Base-by-base conservation (phyloP, 1,284 basidiomycete genomes). In the Vanrija pseudolonga region DNA sequence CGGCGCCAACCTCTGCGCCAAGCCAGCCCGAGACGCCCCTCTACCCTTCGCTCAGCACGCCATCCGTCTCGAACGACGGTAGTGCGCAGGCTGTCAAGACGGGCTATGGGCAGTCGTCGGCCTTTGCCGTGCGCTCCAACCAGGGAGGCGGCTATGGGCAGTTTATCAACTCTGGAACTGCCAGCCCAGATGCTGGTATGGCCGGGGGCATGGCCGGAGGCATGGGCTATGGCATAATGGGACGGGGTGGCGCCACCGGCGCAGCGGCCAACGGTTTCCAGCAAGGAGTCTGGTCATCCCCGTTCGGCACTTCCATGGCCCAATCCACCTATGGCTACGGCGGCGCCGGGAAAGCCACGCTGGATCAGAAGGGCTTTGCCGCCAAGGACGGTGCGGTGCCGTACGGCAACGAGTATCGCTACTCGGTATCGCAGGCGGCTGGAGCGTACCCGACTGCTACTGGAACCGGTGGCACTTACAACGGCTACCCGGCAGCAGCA, bases 1-100 rank as follows among this genome's bases (percentile, higher is more conserved):
- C 46, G 3, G 32, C 55, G 5, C 45, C 54, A 8, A 41, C 52
- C 6, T 53, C 51, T 17, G 57, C 23, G 2, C 59, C 51, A 3
- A 55, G 55, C 45, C 55, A 66, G 40, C 51, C 53, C 24, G 53
- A 63, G 11, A 64, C 66, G 2, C 71, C 71, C 14, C 52, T 69
- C 53, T 74, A 74, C 54, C 68, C 72, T 1, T 66, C 71, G 0
- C 60, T 74, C 22, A 72, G 68, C 28, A 64, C 68, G 4, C 70
- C 72, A 54, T 17, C 57, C 62, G 8, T 45, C 60, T 38, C 40
- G 6, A 39, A 24, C 17, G 50, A 45, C 20, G 43, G 32, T 4
- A 32, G 32, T 15, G 32, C 32, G 6, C 40, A 39, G 26, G 40
- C 47, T 4, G 20, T 40, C 23, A 49, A 49, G 44, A 43, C n/a